phyloP scores from a whole-genome alignment of 2,329 filamentous ascomycete species.

The Pestalotiopsis sp. region DNA sequence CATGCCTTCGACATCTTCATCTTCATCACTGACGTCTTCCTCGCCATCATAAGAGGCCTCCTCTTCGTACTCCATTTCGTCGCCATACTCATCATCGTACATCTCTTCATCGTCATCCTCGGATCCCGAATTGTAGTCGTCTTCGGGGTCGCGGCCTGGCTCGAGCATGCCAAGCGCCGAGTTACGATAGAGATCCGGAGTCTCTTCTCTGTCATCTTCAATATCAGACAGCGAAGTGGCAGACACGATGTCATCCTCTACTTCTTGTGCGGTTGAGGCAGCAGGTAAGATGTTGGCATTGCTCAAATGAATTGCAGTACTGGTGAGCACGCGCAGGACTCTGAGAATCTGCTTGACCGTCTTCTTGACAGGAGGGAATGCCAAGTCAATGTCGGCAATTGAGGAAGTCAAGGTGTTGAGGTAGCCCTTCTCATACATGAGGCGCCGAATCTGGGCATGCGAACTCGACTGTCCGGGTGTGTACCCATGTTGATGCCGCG shows the following conservation, averaged over 20 bases:
- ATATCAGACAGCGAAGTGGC: slow-evolving; percentile 88
- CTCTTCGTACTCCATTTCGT: slow-evolving; percentile 89
- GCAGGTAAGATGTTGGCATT: slow-evolving; percentile 75
- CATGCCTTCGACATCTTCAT: slow-evolving; percentile 68
- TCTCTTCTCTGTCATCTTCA: slow-evolving; percentile 87
- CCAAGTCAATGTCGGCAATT: slow-evolving; percentile 93
- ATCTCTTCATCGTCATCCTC: slow-evolving; percentile 83
- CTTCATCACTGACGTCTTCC: slow-evolving; percentile 87
- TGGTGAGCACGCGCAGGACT: slow-evolving; percentile 84
- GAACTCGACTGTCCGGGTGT: slow-evolving; percentile 50
- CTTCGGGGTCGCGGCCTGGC: slow-evolving; percentile 66
- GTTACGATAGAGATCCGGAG: slow-evolving; percentile 94
- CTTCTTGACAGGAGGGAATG: slow-evolving; percentile 89
- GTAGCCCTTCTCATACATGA: slow-evolving; percentile 99
- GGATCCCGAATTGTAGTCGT: slow-evolving; percentile 77
- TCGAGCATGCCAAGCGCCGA: slow-evolving; percentile 95
- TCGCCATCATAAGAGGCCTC: slow-evolving; percentile 77
- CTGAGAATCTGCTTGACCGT: slow-evolving; percentile 96
- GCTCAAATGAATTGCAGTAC: slow-evolving; percentile 84
- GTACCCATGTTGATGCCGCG: slow-evolving; percentile 33
- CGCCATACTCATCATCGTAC: slow-evolving; percentile 89
- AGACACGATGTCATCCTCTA: slow-evolving; percentile 86
- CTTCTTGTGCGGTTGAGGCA: slow-evolving; percentile 64
- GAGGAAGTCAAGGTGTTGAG: slow-evolving; percentile 86
- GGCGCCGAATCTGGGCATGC: slow-evolving; percentile 81